A percentile compares a stretch with the other conserved stretches of the same genome.
Evolutionary conservation across 768 basidiomycete species (phyloP).

Genomic region (Kwoniella dejecticola): DNA sequence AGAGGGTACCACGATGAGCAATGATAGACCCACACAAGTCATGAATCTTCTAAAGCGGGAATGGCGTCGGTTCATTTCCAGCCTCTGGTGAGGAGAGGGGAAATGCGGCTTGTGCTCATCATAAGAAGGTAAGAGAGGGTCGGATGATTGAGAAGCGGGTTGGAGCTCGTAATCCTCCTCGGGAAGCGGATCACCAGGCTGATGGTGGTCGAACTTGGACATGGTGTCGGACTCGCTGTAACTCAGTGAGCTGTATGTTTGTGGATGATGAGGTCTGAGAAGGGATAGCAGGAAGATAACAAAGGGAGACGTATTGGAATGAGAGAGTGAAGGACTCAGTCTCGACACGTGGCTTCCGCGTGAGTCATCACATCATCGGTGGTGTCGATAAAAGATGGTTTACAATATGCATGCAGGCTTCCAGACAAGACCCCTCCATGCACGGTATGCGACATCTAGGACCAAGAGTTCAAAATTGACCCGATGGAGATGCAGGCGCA

Average conservation of each 20-base stretch:
- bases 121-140: slow-evolving; percentile 43
- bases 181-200: slow-evolving; percentile 12
- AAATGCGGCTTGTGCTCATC: slow-evolving; percentile 22
- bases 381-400: too few relatives aligned
- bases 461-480: too few relatives aligned
- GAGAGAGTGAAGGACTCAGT: too few relatives aligned
- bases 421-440: too few relatives aligned
- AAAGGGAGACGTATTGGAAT: neutral
- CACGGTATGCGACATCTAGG: too few relatives aligned
- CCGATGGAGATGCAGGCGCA: too few relatives aligned
- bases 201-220: slow-evolving; percentile 16
- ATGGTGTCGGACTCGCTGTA: slow-evolving; percentile 5
- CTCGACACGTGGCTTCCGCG: too few relatives aligned
- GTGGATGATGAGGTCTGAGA: neutral
- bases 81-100: slow-evolving; percentile 11
- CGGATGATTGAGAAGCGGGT: slow-evolving; percentile 23
- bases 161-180: slow-evolving; percentile 48
- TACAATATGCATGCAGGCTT: too few relatives aligned
- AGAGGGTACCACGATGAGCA: slow-evolving; percentile 28
- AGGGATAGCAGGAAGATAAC: neutral
- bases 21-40: slow-evolving; percentile 26
- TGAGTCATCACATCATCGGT: too few relatives aligned
- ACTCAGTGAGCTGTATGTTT: too few relatives aligned
- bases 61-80: slow-evolving; percentile 4
- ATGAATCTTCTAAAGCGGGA: slow-evolving; percentile 20